These are phyloP conservation scores for Hypoxylon sp. DNA, from an alignment of 2,329 filamentous ascomycete genomes.

Conservation along the genomic window DNA sequence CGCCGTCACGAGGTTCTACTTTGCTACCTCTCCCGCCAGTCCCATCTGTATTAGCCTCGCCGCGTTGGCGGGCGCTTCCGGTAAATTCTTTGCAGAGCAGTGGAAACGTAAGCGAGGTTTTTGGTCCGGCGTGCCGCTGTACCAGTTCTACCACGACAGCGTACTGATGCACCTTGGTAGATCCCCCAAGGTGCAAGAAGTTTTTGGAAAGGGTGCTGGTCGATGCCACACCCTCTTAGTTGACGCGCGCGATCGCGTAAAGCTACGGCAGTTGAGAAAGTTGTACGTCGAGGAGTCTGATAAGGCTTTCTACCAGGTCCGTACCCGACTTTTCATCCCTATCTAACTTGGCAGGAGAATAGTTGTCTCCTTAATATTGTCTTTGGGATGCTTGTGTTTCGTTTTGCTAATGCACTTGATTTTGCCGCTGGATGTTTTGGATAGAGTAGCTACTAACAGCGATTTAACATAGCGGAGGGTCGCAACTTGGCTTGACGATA, in stretches of 20 bases:
- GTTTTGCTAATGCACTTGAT: not conserved
- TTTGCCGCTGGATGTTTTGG: not conserved
- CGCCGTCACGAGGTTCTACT: constrained; percentile 40
- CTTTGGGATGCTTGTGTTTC: not conserved
- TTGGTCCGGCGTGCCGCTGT: constrained; percentile 41
- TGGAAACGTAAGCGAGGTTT: constrained; percentile 43
- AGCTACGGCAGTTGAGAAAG: constrained; percentile 31
- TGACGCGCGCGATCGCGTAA: constrained; percentile 30
- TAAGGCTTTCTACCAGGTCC: constrained; percentile 40
- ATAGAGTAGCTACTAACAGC: constrained; percentile 22
- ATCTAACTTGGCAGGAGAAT: not conserved
- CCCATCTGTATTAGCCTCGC: constrained; percentile 40
- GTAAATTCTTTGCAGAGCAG: constrained; percentile 43
- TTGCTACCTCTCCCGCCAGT: constrained; percentile 37
- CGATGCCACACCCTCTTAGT: constrained; percentile 42
- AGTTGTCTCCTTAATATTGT: constrained; percentile 1
- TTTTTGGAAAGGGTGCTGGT: constrained; percentile 38
- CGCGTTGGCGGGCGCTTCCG: constrained; percentile 27
- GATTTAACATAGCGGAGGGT: constrained; percentile 24
- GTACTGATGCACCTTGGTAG: constrained; percentile 43
- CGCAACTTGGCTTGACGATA: constrained; percentile 32
- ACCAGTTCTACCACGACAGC: constrained; percentile 42
- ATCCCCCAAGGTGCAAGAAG: constrained; percentile 38
- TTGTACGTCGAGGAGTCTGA: constrained; percentile 41
- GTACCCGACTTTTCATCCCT: constrained; percentile 18